Evolutionary conservation across 345 rosid species (phyloP), one percentile per base, ranked within the genome.

Genomic region (Geranium rotundifolium): DNA sequence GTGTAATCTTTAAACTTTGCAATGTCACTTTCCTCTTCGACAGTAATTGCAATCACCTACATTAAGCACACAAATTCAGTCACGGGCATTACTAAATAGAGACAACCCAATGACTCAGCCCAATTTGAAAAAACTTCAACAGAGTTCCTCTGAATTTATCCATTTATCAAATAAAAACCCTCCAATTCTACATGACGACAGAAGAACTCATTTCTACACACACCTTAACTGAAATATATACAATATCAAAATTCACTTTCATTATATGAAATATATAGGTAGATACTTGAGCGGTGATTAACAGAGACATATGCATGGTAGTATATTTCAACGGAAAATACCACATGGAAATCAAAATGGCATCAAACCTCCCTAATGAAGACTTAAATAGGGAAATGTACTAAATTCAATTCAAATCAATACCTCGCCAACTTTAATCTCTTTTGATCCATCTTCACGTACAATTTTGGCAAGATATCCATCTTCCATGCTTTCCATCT

Each of bases 401-500:
- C 41, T 34, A 34, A 46, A 14, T 7, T 14, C 13, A 68, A 59
- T 54, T 12, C 63, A 59, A 61, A 34, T 55, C 64, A 67, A 58
- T 85, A 92, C 97, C 96, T 93, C 95, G 9, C 97, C 96, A 67
- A 93, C 96, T 86, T 93, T 72, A 70, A 93, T 88, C 77, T 82
- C 96, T 75, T 86, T 90, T 54, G 95, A 66, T n/a, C 96, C 99
- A 19, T 90, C 99, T 58, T 77, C 89, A 71, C 85, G 82, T 69
- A 90, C 37, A 70, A 93, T 93, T 84, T 86, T 93, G 67, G 97
- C 97, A 61, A 93, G 97, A 69, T 72, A 93, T 55, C 98, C 98
- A 67, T 92, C 98, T 70, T 92, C 98, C 98, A 92, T 92, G 79
- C 97, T 85, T 78, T 92, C 98, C 98, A 92, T 84, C 83, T 92